Evolutionary conservation across 257 asterid species (phyloP), one percentile per base, ranked within the genome.

Genomic region (Gentiana dahurica): DNA sequence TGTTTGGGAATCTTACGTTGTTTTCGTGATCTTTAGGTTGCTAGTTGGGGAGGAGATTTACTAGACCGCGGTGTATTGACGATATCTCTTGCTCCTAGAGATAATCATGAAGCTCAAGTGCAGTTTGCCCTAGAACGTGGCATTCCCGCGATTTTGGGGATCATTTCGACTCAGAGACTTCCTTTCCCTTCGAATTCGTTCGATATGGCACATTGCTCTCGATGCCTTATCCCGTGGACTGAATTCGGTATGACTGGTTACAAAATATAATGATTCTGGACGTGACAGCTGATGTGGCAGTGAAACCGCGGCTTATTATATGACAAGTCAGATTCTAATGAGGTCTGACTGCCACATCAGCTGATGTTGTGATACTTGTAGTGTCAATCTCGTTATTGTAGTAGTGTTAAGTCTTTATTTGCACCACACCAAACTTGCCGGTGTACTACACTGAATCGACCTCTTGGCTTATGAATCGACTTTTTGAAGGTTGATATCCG

Each of bases 181-280:
- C 97, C 99, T 65, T 92, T 92, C 49, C 95, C 99, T 55, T 92
- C 99, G 11, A 88, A 71, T 69, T 81, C 99, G 43, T 92, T 92
- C 35, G 99, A 92, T 76, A 85, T 92, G 97, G 99, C 97, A 3
- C 99, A 92, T 68, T 92, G 99, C 81, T 88, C 99, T 8, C 79
- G 99, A 88, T 92, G 99, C 84, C 95, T 91, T 35, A 91, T 91
- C 54, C 98, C 98, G 50, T 91, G 98, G 98, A 85, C 98, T 15
- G 99, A 92, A 84, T 88, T 92, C 51, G 97, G 99, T 92, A 75
- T 24, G 24, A 24, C 24, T 24, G 24, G 24, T 24, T 24, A 24
- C 24, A 24, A 24, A 24, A 24, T 24, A 24, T 24, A 24, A 24
- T 24, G 24, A 24, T 24, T 24, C 24, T 24, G 24, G 24, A 24